Evolutionary conservation across 1,284 basidiomycete genomes (phyloP).

Genomic region (Uromyces viciae-fabae): DNA sequence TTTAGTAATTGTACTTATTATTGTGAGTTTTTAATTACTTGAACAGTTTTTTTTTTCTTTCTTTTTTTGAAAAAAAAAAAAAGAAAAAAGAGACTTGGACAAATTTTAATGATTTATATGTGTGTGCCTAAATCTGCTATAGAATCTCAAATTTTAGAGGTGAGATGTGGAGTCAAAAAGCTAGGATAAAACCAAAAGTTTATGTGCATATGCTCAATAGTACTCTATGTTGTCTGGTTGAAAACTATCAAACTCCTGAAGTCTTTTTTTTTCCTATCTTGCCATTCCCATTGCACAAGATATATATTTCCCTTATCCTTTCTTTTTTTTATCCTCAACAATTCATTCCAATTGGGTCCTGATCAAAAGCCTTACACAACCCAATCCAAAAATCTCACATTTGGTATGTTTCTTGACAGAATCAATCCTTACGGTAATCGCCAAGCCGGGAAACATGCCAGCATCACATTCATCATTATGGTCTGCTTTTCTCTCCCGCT

Average conservation of each 20-base stretch:
- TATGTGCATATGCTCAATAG: slow-evolving; percentile 98
- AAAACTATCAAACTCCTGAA: slow-evolving; percentile 95
- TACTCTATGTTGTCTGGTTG: slow-evolving; percentile 95
- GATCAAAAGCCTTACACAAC: background rate
- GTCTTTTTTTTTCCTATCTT: background rate
- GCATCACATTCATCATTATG: slow-evolving; percentile 15
- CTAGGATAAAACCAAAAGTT: slow-evolving; percentile 76
- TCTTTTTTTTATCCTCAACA: too few species aligned
- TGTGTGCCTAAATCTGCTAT: slow-evolving; percentile 34
- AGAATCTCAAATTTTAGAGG: slow-evolving; percentile 86
- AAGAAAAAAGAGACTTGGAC: too few species aligned
- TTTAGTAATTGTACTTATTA: slow-evolving; percentile 59
- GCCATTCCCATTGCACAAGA: too few species aligned
- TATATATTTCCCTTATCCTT: too few species aligned
- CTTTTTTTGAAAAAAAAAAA: background rate
- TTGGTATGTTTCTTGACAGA: slow-evolving; percentile 24
- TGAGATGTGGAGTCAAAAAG: slow-evolving; percentile 80
- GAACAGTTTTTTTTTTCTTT: background rate
- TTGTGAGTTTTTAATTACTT: slow-evolving; percentile 49
- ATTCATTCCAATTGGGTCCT: too few species aligned
- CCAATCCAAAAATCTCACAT: background rate
- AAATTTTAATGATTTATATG: too few species aligned
- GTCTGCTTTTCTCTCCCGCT: slow-evolving; percentile 48
- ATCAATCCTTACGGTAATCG: slow-evolving; percentile 33
- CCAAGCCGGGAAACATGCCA: background rate